Conservation (phyloP, 2,329 filamentous ascomycete genomes). For the Dryadomyces quercus-mongolicae region DNA sequence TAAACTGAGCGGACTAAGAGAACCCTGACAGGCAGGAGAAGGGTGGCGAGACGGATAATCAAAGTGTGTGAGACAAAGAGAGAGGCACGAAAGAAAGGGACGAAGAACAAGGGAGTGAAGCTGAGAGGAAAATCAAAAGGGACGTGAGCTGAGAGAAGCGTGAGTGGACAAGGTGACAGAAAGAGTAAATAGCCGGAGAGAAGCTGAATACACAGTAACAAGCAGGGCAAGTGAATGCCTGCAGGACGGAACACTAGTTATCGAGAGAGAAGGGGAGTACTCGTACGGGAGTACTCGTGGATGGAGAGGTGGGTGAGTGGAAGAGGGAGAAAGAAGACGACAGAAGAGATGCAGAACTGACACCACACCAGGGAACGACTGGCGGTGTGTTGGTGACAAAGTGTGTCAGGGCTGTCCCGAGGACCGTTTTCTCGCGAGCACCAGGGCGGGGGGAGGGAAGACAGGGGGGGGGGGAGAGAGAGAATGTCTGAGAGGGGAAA, state of each 20-base stretch:
- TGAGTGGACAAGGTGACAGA: not conserved
- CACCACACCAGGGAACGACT: not conserved
- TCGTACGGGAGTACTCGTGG: not conserved
- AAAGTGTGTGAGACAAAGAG: not conserved
- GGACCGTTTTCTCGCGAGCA: not conserved
- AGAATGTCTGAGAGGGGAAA: not conserved
- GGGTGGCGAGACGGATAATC: too few species aligned
- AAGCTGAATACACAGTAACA: not conserved
- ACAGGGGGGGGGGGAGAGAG: too few species aligned
- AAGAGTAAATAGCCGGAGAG: not conserved
- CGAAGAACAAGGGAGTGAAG: not conserved
- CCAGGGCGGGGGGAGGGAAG: not conserved
- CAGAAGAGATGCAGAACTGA: not conserved
- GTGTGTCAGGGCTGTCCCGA: conserved; percentile 1
- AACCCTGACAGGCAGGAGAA: too few species aligned
- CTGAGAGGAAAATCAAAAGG: not conserved
- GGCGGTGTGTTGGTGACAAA: conserved; percentile 1
- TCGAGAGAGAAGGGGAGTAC: not conserved
- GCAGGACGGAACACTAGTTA: not conserved
- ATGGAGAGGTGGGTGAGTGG: not conserved
- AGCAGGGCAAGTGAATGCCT: conserved; percentile 13
- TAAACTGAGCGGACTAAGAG: too few species aligned
- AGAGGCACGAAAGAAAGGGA: not conserved
- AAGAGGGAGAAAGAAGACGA: not conserved
- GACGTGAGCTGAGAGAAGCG: not conserved